Evolutionary conservation across 2,329 filamentous ascomycete species (phyloP).

Genomic region (Diaporthe caulivora): DNA sequence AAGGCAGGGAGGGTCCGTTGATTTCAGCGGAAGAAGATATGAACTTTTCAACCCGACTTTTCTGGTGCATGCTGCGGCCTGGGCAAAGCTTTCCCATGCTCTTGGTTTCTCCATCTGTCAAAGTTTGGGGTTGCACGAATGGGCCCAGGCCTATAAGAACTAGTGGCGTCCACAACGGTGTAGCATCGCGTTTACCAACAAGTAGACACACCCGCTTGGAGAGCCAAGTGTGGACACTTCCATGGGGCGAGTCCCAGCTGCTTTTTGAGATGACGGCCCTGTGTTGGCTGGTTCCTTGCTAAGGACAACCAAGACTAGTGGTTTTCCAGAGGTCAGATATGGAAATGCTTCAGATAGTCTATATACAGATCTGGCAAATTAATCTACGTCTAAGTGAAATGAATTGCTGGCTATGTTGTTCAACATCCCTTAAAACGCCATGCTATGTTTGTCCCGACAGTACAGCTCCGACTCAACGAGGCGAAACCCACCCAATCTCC

Average conservation of each 20-base stretch:
- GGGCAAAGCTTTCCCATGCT: background rate
- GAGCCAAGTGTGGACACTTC: background rate
- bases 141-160: background rate
- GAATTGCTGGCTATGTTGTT: background rate
- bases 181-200: background rate
- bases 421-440: slow-evolving; percentile 30
- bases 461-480: background rate
- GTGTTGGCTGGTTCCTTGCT: background rate
- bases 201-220: background rate
- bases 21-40: background rate
- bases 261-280: background rate
- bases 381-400: background rate
- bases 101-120: background rate
- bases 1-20: background rate
- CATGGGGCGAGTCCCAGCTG: background rate
- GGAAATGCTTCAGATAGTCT: background rate
- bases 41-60: background rate
- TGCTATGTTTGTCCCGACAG: slow-evolving; percentile 23
- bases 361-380: background rate
- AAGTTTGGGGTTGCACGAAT: no score
- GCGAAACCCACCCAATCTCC: background rate
- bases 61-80: background rate
- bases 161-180: background rate
- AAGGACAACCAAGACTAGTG: no score
- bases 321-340: background rate